Base-by-base conservation (phyloP, 495 filamentous ascomycete species). In the Massariosphaeria phaeospora region DNA sequence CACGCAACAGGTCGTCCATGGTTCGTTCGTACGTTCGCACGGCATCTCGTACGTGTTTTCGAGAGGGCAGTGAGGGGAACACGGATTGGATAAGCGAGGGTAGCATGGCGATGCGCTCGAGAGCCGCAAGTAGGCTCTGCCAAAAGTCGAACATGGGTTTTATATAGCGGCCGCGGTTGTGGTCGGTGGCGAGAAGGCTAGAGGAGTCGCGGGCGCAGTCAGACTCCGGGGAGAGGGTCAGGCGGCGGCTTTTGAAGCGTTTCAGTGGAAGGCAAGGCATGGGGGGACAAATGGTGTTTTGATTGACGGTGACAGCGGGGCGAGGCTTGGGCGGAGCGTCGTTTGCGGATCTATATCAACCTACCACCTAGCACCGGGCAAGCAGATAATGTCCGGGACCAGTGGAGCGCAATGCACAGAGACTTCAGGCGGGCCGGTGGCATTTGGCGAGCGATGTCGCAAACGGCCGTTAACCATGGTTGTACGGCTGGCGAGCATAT, bases 101-200 rank as follows among this genome's bases (percentile, higher is more conserved):
- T 24, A 80, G 72, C 61, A 80, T 72, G 25, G 73, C 64, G 70
- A 79, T 75, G 56, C 72, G 70, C 47, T 77, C 76, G 31, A 77
- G 62, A 17, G 75, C 76, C 21, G 73, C 63, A 17, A 78, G 67
- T 31, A 80, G 66, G 59, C 76, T 74, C 38, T 76, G 71, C 67
- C 80, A 81, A 43, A 81, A 67, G 59, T 78, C 72, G 66, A 77
- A 72, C 70, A 77, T 69, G 64, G 46, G 59, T 42, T 53, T 59
- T 47, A 59, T 52, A 53, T 47, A 26, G 10, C 48, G 48, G 21
- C 48, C 47, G 63, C 35, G 45, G 21, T 50, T 5, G 45, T 24
- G 53, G 45, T 9, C 10, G 24, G 52, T 45, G 31, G 21, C 50
- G 45, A 50, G 23, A 38, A 38, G 4, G 21, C 15, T 24, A 31